Base-by-base conservation (phyloP, 2,329 filamentous ascomycete species). In the Boeremia lycopersici region DNA sequence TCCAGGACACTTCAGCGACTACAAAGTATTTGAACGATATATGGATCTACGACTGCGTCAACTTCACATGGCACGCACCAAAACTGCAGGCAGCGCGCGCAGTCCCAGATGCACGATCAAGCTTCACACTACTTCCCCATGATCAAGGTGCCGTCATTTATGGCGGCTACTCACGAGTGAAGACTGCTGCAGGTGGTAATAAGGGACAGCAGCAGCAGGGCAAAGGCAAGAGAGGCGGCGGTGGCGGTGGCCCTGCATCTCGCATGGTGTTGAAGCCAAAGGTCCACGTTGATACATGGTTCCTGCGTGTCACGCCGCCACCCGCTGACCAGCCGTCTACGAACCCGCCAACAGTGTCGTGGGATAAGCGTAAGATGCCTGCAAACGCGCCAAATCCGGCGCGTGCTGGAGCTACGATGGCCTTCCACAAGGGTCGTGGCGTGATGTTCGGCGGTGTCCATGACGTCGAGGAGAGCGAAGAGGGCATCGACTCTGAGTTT, bases 401-500 rank as follows among this genome's bases (percentile, higher is more conserved):
- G 11, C 86, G 95, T 19, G 93, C 92, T 3, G 95, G 95, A 29
- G 87, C 91, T 0, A 98, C 93, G 2, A 98, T 98, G 93, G 86
- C 91, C 0, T 91, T 88, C 73, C 95, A 99, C 77, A 95, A 93
- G 75, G 93, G 93, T 0, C 86, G 95, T 57, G 95, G 95, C 0
- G 93, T 99, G 53, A 78, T 91, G 67, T 98, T 98, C 72, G 95
- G 95, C 39, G 95, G 95, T 47, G 95, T 99, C 4, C 91, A 97
- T 67, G 93, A 96, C 64, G 89, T 96, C 0, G 91, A 96, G 74
- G 85, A 93, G 71, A 93, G 86, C 61, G 93, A 96, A 72, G 95
- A 99, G 74, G 92, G 90, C 3, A 96, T 99, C 63, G 93, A 99
- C 49, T 96, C 91, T 70, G 93, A 97, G 73, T 99, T 99, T 77